Base-by-base conservation (phyloP, 768 basidiomycete genomes). In the Suillus spraguei region DNA sequence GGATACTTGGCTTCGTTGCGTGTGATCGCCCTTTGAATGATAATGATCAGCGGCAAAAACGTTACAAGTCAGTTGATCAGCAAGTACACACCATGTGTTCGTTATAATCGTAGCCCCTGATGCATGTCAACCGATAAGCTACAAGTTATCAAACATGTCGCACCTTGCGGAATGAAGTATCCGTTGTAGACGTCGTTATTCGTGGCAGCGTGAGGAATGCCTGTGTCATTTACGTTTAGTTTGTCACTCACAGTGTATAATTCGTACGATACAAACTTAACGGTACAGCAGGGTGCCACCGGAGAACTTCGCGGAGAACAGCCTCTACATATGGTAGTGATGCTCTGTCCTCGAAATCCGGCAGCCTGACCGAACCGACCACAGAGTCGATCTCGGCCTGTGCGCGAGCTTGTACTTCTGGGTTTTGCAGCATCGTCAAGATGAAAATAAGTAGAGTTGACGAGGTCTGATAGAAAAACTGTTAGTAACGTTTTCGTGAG, bases 111-210 rank as follows among this genome's bases (percentile, higher is more conserved):
- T 74, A 11, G 72, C 68, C 16, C 73, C 72, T 76, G 28, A 28
- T 17, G 2, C 54, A 35, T 24, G 47, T 53, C 4, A 28, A 60
- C 59, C 3, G 46, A 42, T 17, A 52, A 13, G 20, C 32, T 13
- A 52, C n/a, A 20, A 38, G 22, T 44, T 46, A 35, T 39, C 13
- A 22, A 10, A 33, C 9, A 10, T 20, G 10, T 4, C 72, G 8
- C 17, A 72, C 87, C 87, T 69, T 80, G 78, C 1, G 87, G 87
- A 59, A 89, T 88, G 24, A 83, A 72, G 64, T 83, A 83, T n/a
- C 81, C 79, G 36, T 74, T 69, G 61, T 83, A 84, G 14, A 77
- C 63, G 44, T 84, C 83, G 50, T 79, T 75, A 28, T 70, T 69
- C 1, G 79, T 80, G 8, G 74, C 61, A 2, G 69, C 66, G 50